Evolutionary conservation across 495 filamentous ascomycete species (phyloP).

Genomic region (Neurospora intermedia): DNA sequence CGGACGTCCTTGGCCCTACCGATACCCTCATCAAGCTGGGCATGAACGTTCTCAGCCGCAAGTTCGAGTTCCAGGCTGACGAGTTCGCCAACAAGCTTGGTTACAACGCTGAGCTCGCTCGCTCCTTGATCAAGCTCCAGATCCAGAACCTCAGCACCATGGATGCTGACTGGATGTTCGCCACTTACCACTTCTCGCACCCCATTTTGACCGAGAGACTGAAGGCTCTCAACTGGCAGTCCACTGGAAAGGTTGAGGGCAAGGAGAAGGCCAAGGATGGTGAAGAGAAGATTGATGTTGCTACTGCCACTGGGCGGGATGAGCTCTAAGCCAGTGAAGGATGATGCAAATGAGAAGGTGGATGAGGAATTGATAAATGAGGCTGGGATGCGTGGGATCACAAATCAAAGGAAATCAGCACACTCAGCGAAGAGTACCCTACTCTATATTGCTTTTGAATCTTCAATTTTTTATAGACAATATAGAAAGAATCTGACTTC

Average conservation of each 20-base stretch:
- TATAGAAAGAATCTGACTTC: background rate
- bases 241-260: conserved; percentile 34
- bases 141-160: conserved; percentile 96
- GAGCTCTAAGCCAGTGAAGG: conserved; percentile 18
- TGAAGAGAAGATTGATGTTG: conserved; percentile 21
- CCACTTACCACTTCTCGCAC: conserved; percentile 96
- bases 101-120: conserved; percentile 73
- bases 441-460: background rate
- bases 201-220: conserved; percentile 90
- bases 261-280: conserved; percentile 22
- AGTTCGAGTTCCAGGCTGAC: conserved; percentile 93
- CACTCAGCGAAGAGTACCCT: background rate
- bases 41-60: conserved; percentile 91
- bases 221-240: conserved; percentile 72
- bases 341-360: background rate
- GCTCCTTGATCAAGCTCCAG: conserved; percentile 90
- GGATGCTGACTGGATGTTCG: conserved; percentile 97
- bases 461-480: background rate
- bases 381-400: background rate
- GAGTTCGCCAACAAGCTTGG: conserved; percentile 76
- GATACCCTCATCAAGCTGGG: conserved; percentile 85
- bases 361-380: background rate
- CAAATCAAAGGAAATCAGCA: background rate
- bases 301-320: conserved; percentile 24
- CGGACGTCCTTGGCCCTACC: conserved; percentile 81